Evolutionary conservation across 345 rosid genomes (phyloP).

Genomic region (Aurinia saxatilis): DNA sequence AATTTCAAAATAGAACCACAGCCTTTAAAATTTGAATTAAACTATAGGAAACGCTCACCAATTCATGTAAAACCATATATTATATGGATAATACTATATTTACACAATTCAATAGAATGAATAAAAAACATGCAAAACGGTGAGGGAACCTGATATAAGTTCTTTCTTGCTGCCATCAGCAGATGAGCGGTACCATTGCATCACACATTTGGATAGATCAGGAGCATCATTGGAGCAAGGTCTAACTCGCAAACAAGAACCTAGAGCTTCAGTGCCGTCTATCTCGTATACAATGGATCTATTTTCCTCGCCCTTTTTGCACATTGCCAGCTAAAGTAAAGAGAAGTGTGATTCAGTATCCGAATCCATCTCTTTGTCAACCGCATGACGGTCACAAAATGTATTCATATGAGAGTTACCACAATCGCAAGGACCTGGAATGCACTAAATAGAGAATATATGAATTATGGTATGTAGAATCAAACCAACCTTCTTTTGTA

Average conservation of each 20-base stretch:
- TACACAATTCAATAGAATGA: neutral
- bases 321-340: slow-evolving; percentile 53
- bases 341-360: neutral
- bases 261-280: slow-evolving; percentile 81
- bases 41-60: neutral
- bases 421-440: neutral
- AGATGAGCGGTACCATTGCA: slow-evolving; percentile 83
- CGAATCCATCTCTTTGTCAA: slow-evolving; percentile 5
- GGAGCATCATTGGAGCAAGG: slow-evolving; percentile 62
- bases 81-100: neutral
- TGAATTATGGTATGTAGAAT: neutral
- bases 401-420: neutral
- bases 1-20: neutral
- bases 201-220: slow-evolving; percentile 58
- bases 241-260: slow-evolving; percentile 64
- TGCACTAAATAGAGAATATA: neutral
- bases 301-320: slow-evolving; percentile 51
- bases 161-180: slow-evolving; percentile 71
- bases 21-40: neutral
- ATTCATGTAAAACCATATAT: neutral
- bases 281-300: slow-evolving; percentile 51
- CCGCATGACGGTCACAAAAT: slow-evolving; percentile 3
- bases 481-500: slow-evolving; percentile 57
- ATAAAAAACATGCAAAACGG: neutral
- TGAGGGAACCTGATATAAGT: slow-evolving; percentile 68